phyloP scores from a whole-genome alignment of 345 rosid genomes.

The Eucalyptus rudis region DNA sequence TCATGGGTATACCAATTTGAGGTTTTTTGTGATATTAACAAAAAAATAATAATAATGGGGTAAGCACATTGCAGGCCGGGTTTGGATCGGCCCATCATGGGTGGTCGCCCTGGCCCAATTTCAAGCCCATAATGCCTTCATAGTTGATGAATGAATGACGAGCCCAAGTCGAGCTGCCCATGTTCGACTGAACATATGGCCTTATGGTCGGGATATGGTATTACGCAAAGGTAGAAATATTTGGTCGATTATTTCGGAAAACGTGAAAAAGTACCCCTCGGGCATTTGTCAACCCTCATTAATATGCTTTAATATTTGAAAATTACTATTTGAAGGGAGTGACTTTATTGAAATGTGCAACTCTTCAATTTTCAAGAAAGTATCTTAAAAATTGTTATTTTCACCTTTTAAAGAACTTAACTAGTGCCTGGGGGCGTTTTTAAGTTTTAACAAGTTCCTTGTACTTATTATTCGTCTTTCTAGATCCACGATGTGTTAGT shows the following conservation, averaged over 20 bases:
- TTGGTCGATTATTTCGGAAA: neutral
- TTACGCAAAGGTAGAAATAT: neutral
- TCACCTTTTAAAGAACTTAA: neutral
- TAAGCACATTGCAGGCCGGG: neutral
- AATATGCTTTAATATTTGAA: neutral
- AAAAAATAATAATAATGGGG: neutral
- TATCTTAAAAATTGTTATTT: neutral
- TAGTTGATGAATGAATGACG: neutral
- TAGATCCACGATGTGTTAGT: neutral
- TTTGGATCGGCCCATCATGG: neutral
- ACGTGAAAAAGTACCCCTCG: neutral
- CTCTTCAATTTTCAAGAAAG: neutral
- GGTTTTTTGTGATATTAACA: too few relatives aligned
- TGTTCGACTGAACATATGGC: neutral
- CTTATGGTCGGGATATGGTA: neutral
- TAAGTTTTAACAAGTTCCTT: neutral
- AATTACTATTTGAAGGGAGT: neutral
- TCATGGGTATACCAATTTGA: accelerated
- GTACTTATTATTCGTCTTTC: neutral
- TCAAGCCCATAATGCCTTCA: neutral
- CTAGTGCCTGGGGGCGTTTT: neutral
- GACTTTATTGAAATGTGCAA: neutral
- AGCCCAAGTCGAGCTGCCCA: neutral
- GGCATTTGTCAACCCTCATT: neutral
- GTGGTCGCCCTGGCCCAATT: neutral